Conservation (phyloP, 139 green algal species). For the Prasinococcaceae sp. region DNA sequence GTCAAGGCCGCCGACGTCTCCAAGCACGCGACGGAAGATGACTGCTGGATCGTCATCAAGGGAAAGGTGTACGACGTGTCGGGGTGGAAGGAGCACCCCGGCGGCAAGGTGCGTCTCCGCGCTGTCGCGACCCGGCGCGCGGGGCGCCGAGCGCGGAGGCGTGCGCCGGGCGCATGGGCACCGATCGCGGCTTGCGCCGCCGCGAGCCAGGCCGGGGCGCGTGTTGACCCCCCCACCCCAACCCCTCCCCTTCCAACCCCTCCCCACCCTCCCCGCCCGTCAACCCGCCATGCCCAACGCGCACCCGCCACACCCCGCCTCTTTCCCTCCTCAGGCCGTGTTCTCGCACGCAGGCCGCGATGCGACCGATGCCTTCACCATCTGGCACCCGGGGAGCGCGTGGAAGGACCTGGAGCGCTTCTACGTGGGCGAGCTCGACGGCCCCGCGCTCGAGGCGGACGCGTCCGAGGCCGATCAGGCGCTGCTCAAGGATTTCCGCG, state of each 20-base stretch:
- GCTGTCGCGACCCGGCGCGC: no score
- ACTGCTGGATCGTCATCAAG: slow-evolving; percentile 30
- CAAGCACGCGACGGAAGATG: slow-evolving; percentile 1
- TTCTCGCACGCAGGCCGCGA: slow-evolving; percentile 40
- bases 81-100: slow-evolving; percentile 34
- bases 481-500: slow-evolving; percentile 35
- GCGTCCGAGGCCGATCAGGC: slow-evolving; percentile 10
- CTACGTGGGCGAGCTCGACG: slow-evolving; percentile 32
- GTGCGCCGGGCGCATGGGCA: no score
- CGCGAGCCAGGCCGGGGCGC: no score
- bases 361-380: slow-evolving; percentile 46
- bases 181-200: no score
- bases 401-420: slow-evolving; percentile 29
- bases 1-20: background rate
- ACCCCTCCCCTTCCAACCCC: no score
- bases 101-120: slow-evolving; percentile 44
- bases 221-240: no score
- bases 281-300: no score
- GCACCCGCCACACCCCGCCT: no score
- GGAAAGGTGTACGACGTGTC: slow-evolving; percentile 47
- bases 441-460: slow-evolving; percentile 4
- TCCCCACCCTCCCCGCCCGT: no score
- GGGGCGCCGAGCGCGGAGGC: no score
- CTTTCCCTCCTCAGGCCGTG: no score
- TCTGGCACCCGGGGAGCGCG: slow-evolving; percentile 34